Percentiles rank a stretch among this genome's conserved stretches.
phyloP scores from a whole-genome alignment of 78 protist genomes.

The Guillardia theta region DNA sequence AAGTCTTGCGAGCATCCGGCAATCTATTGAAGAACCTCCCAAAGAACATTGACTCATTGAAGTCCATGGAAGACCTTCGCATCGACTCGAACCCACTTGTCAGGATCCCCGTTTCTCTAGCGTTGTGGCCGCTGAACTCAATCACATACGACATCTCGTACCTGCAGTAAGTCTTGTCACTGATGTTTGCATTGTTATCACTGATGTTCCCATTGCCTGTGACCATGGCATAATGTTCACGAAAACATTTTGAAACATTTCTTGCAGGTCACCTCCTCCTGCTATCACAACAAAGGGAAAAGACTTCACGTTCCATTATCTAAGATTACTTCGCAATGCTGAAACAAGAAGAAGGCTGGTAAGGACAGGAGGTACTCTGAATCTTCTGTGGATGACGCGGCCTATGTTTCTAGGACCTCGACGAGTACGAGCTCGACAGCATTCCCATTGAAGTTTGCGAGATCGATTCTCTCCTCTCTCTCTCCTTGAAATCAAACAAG shows the following conservation, averaged over 20 bases:
- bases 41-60: background rate
- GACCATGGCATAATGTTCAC: background rate
- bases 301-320: background rate
- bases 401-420: background rate
- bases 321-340: background rate
- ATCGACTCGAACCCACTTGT: background rate
- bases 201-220: background rate
- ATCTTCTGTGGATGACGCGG: background rate
- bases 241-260: background rate
- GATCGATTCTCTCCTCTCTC: background rate
- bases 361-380: background rate
- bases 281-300: background rate
- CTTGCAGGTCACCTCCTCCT: background rate
- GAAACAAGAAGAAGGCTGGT: background rate
- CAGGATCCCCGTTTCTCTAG: background rate
- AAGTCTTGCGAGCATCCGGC: background rate
- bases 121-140: background rate
- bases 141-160: background rate
- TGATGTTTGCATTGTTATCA: background rate
- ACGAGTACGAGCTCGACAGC: background rate
- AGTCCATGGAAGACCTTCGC: background rate
- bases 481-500: background rate
- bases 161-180: background rate
- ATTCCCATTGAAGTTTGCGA: constrained; percentile 1
- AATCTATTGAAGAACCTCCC: background rate